Evolutionary conservation across 768 basidiomycete species (phyloP), one percentile per base, ranked within the genome.

Genomic region (Rhizopogon sp.): DNA sequence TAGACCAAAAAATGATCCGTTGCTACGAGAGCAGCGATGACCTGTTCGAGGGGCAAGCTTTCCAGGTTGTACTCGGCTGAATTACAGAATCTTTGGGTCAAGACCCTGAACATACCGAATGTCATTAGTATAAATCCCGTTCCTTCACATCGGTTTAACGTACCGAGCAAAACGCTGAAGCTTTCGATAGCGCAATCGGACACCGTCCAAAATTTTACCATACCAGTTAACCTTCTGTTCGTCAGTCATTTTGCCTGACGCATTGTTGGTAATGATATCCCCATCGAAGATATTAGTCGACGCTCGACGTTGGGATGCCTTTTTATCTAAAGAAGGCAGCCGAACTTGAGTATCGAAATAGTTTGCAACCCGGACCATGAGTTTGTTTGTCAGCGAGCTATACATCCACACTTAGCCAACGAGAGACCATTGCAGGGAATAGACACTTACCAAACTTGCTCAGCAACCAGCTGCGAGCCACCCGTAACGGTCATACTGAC

Each of bases 281-380:
- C 64, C 69, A 58, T 73, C 72, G 39, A 76, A 71, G 39, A 68
- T 67, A 16, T 67, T 68, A 55, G 66, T 72, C 17, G 63, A 54
- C 13, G 63, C 62, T 58, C 70, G 64, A 31, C 60, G 61, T 14
- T 65, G 53, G 25, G 42, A 58, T 43, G 60, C 63, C 54, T 54
- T 52, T 67, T 69, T 75, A 17, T 65, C 69, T n/a, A 75, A 75
- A 2, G 76, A 73, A 13, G 89, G 88, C 10, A 88, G 81, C 22
- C 87, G 85, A 33, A 98, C 86, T 76, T 98, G 97, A 1, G 88
- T 90, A 58, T 98, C 93, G 66, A 98, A 98, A 68, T 91, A 94
- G 66, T 91, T 91, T 47, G 88, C 90, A 43, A 97, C 90, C 39
- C 96, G 87, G 52, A 91, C 85, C 80, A 96, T 90, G 39, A 98